phyloP scores from a whole-genome alignment of 495 filamentous ascomycete species.

The Chlorociboria aeruginascens region DNA sequence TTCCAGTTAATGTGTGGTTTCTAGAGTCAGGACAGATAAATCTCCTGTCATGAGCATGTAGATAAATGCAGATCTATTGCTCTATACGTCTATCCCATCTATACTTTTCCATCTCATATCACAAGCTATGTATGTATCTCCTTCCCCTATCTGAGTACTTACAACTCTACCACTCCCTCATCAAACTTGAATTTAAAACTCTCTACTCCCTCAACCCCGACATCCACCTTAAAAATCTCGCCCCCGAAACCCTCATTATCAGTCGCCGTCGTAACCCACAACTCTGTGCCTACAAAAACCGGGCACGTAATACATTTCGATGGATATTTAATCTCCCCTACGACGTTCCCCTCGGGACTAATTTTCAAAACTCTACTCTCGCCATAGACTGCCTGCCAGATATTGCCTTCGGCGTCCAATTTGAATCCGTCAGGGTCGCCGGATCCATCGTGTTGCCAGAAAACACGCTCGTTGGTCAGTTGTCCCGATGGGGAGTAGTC shows the following conservation, averaged over 20 bases:
- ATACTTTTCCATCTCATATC: too few species aligned
- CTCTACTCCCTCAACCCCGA: slow-evolving; percentile 46
- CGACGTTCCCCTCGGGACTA: slow-evolving; percentile 46
- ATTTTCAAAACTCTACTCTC: slow-evolving; percentile 57
- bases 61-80: too few species aligned
- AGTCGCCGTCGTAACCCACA: slow-evolving; percentile 60
- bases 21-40: too few species aligned
- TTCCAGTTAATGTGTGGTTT: too few species aligned
- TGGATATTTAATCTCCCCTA: slow-evolving; percentile 54
- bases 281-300: slow-evolving; percentile 58
- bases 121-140: too few species aligned
- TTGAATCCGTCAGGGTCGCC: slow-evolving; percentile 66
- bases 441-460: slow-evolving; percentile 47
- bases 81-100: too few species aligned
- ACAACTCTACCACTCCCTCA: background rate
- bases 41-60: too few species aligned
- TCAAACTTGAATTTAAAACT: slow-evolving; percentile 43
- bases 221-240: slow-evolving; percentile 54
- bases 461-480: slow-evolving; percentile 54
- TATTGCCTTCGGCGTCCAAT: slow-evolving; percentile 57
- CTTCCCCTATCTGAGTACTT: too few species aligned
- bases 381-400: slow-evolving; percentile 73
- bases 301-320: slow-evolving; percentile 62
- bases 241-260: slow-evolving; percentile 41
- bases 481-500: slow-evolving; percentile 55